Conservation (phyloP, 805 yeast genomes). For the Myxozyma mucilagina region DNA sequence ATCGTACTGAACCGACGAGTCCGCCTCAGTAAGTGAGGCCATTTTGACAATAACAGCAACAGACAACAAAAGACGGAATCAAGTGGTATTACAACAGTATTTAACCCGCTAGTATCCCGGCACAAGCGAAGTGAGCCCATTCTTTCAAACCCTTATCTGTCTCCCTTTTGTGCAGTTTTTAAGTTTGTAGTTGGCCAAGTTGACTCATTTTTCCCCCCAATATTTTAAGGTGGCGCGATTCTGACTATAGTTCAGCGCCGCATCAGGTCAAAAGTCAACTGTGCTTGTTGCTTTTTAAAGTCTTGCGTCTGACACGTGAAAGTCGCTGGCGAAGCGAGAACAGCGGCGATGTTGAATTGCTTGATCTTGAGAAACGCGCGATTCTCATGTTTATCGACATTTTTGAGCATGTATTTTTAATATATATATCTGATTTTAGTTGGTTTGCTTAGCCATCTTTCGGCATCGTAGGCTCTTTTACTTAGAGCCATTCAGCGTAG, state of each 20-base stretch:
- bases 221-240: constrained; percentile 4
- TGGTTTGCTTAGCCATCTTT: too few species aligned
- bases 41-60: neutral
- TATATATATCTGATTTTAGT: too few species aligned
- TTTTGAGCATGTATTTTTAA: too few species aligned
- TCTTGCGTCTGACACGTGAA: too few species aligned
- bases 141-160: neutral
- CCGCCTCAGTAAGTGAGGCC: neutral
- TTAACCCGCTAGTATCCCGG: neutral
- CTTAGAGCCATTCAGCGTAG: too few species aligned
- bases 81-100: neutral
- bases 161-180: too few species aligned
- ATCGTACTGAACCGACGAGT: constrained; percentile 52
- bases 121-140: neutral
- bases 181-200: neutral
- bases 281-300: neutral
- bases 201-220: neutral
- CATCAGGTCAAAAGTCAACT: neutral
- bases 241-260: neutral
- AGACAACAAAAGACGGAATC: neutral
- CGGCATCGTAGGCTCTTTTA: too few species aligned
- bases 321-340: too few species aligned
- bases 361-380: too few species aligned
- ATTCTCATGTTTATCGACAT: neutral
- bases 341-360: too few species aligned